These are phyloP conservation scores for Aspergillus sclerotioniger DNA, from an alignment of 495 filamentous ascomycete genomes.

Conservation along the genomic window DNA sequence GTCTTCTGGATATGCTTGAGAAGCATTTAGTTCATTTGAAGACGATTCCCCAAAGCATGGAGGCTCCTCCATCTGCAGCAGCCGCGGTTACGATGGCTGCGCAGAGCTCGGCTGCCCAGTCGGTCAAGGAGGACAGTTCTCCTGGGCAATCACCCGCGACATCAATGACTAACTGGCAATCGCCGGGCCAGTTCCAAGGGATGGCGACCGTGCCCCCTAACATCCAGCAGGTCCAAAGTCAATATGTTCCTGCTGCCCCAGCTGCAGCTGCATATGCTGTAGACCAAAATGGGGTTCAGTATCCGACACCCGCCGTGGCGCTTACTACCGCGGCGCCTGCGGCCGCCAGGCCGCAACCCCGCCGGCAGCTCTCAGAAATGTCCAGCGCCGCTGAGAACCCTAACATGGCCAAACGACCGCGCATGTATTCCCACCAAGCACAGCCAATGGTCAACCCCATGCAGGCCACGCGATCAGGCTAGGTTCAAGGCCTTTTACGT, in stretches of 20 bases:
- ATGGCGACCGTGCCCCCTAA: slow-evolving; percentile 56
- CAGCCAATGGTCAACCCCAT: slow-evolving; percentile 45
- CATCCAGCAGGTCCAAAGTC: slow-evolving; percentile 50
- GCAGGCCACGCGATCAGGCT: slow-evolving; percentile 39
- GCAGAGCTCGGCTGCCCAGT: slow-evolving; percentile 55
- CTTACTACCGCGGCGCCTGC: slow-evolving; percentile 41
- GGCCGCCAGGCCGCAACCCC: slow-evolving; percentile 46
- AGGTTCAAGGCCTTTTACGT: slow-evolving; percentile 7
- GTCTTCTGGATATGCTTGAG: slow-evolving; percentile 84
- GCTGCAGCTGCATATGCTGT: slow-evolving; percentile 47
- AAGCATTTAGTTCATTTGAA: slow-evolving; percentile 83
- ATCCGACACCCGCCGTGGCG: slow-evolving; percentile 46
- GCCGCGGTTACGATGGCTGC: slow-evolving; percentile 48
- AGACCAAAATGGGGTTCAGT: slow-evolving; percentile 52
- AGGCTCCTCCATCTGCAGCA: slow-evolving; percentile 47
- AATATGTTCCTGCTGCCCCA: slow-evolving; percentile 46
- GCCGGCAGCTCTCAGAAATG: slow-evolving; percentile 68
- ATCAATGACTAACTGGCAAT: slow-evolving; percentile 69
- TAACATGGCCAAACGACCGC: slow-evolving; percentile 59
- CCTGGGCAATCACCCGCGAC: slow-evolving; percentile 73
- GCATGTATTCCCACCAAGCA: slow-evolving; percentile 56
- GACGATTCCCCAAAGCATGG: slow-evolving; percentile 55
- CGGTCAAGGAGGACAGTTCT: slow-evolving; percentile 79
- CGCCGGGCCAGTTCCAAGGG: slow-evolving; percentile 64
- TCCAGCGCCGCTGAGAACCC: slow-evolving; percentile 53